Percentiles rank a stretch among this genome's conserved stretches.
Evolutionary conservation across 495 filamentous ascomycete species (phyloP).

Genomic region (Neurospora intermedia): DNA sequence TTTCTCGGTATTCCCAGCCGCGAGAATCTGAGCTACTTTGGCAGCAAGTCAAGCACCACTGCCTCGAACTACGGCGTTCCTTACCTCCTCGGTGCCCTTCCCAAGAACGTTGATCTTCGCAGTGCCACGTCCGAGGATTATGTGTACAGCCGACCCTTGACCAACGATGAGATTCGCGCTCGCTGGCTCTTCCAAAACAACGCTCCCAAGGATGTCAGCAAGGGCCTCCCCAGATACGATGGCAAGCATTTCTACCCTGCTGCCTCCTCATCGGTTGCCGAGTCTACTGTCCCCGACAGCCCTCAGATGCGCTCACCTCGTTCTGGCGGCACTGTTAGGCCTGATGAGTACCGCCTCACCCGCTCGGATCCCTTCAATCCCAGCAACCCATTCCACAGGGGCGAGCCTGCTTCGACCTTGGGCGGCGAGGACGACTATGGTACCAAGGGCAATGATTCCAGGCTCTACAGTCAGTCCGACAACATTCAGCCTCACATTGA

Average conservation of each 20-base stretch:
- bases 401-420: slow-evolving; percentile 2
- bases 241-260: slow-evolving; percentile 45
- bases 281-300: slow-evolving; percentile 1
- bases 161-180: slow-evolving; percentile 37
- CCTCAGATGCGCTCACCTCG: not conserved
- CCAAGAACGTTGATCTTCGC: slow-evolving; percentile 25
- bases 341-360: slow-evolving; percentile 11
- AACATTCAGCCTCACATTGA: too few species aligned
- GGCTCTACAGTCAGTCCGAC: too few species aligned
- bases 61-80: slow-evolving; percentile 17
- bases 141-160: slow-evolving; percentile 36
- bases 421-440: not conserved
- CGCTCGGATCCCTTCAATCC: slow-evolving; percentile 29
- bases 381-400: slow-evolving; percentile 15
- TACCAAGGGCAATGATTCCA: too few species aligned
- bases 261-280: slow-evolving; percentile 34
- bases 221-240: slow-evolving; percentile 45
- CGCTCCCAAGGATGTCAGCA: slow-evolving; percentile 26
- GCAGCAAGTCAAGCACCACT: slow-evolving; percentile 4
- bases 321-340: slow-evolving; percentile 3
- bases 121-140: slow-evolving; percentile 28
- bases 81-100: slow-evolving; percentile 35
- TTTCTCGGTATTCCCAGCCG: not conserved
- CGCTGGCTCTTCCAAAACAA: slow-evolving; percentile 42
- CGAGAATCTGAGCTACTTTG: not conserved